Conservation (phyloP, 2,329 filamentous ascomycete genomes). For the Colletotrichum shisoi region DNA sequence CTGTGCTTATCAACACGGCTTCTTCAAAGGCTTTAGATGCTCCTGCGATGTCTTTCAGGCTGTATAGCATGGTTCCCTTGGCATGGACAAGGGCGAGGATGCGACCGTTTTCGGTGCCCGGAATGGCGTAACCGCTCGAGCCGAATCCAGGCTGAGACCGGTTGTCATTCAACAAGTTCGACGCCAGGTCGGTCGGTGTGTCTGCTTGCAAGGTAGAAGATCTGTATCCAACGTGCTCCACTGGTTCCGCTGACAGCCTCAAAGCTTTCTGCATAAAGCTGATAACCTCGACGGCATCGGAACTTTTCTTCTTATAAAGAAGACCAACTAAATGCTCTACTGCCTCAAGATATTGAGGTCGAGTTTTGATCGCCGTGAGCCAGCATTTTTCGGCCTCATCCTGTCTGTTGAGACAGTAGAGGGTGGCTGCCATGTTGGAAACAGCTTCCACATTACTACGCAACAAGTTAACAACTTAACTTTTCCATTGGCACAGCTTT, state of each 20-base stretch:
- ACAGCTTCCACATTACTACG: conserved; percentile 86
- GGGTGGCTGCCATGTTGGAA: conserved; percentile 88
- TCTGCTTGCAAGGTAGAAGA: background rate
- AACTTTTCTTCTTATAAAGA: conserved; percentile 81
- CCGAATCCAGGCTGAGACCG: conserved; percentile 44
- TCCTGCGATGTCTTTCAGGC: conserved; percentile 78
- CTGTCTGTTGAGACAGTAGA: conserved; percentile 82
- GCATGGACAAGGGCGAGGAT: conserved; percentile 94
- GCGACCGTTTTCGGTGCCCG: conserved; percentile 87
- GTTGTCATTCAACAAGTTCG: conserved; percentile 40
- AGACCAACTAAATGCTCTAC: conserved; percentile 93
- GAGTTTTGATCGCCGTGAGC: conserved; percentile 81
- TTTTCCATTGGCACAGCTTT: background rate
- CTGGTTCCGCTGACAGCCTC: conserved; percentile 12
- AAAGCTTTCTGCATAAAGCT: conserved; percentile 81
- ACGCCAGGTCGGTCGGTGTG: background rate
- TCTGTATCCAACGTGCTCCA: conserved; percentile 50
- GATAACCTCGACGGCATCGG: conserved; percentile 87
- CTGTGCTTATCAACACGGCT: conserved; percentile 87
- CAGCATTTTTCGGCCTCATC: conserved; percentile 87
- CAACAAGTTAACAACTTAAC: conserved; percentile 16
- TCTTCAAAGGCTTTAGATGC: conserved; percentile 94
- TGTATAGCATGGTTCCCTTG: conserved; percentile 98
- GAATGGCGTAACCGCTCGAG: conserved; percentile 83
- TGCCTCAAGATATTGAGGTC: conserved; percentile 91